A percentile compares a stretch with the other conserved stretches of the same genome.
phyloP scores from a whole-genome alignment of 176 grass and related monocot genomes.

The Phyllostachys edulis region DNA sequence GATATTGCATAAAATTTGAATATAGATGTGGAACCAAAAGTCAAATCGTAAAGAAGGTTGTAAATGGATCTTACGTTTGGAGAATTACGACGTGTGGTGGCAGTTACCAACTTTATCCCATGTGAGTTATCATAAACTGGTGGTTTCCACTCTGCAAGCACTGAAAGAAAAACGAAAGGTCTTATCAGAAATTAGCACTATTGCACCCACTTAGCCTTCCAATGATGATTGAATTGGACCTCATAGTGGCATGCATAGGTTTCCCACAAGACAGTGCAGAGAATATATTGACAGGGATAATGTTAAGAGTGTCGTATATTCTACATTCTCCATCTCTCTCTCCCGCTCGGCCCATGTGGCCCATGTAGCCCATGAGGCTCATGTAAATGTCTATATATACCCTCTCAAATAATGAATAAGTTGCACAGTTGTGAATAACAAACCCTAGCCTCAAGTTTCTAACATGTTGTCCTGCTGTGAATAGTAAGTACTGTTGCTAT shows the following conservation, averaged over 20 bases:
- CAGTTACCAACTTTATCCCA: conserved; percentile 87
- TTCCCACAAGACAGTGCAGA: neutral
- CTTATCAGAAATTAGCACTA: conserved; percentile 37
- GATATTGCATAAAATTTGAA: neutral
- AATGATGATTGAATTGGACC: neutral
- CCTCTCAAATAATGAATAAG: no score
- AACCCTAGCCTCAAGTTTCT: no score
- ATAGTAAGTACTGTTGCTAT: no score
- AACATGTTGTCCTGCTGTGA: no score
- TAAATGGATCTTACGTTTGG: conserved; percentile 71
- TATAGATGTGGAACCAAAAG: neutral
- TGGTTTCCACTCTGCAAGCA: conserved; percentile 99
- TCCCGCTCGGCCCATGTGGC: no score
- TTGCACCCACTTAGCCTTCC: neutral
- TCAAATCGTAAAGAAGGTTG: neutral
- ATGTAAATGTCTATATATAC: no score
- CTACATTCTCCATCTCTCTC: no score
- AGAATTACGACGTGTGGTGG: conserved; percentile 95
- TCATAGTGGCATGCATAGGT: neutral
- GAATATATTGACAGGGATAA: neutral
- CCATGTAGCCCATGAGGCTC: no score
- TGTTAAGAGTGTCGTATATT: no score
- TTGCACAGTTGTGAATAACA: no score
- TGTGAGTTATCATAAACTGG: conserved; percentile 96
- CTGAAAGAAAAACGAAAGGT: conserved; percentile 41